Base-by-base conservation (phyloP, 2,329 filamentous ascomycete genomes). In the Fusarium anguioides region DNA sequence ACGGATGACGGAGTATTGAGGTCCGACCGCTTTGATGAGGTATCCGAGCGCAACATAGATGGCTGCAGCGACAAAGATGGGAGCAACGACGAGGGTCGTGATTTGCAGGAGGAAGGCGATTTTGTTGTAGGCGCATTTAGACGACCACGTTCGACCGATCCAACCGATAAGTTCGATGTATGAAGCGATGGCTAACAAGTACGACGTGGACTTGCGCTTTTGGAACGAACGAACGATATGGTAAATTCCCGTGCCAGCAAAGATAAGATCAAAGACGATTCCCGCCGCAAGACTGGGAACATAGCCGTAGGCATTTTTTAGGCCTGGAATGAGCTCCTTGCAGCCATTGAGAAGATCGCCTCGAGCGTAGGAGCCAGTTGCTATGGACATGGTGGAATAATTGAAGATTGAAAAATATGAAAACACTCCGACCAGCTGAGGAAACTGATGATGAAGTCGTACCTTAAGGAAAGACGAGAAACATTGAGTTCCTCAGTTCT, bases 21-120 rank as follows among this genome's bases (percentile, higher is more conserved):
- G 76, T 9, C 83, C 83, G 17, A 83, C 71, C 12, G 79, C 55
- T 24, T 75, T 71, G 74, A 85, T 84, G 57, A 85, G 78, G 29
- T 75, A 77, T 48, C 82, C 82, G 5, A 85, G 78, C 41, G 84
- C 74, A 47, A 85, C 74, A 70, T 85, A 85, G 47, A 85, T 78
- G 3, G 81, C 83, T 3, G 82, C 83, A 15, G 82, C 83, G 70
- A 83, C 83, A 75, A 85, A 85, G 8, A 81, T 81, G 11, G 83
- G 83, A 10, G 73, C 75, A 53, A 81, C 76, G 55, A 80, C 78
- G 46, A 81, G 78, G 12, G 79, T 80, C 3, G 80, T 82, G 39
- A 84, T 84, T 65, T 85, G 83, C 72, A 84, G 81, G 7, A 84
- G 71, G 56, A 84, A 85, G 14, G 82, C 81, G 15, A 78, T 79